phyloP scores from a whole-genome alignment of 805 yeast genomes.

The Zygotorulaspora danielsina region DNA sequence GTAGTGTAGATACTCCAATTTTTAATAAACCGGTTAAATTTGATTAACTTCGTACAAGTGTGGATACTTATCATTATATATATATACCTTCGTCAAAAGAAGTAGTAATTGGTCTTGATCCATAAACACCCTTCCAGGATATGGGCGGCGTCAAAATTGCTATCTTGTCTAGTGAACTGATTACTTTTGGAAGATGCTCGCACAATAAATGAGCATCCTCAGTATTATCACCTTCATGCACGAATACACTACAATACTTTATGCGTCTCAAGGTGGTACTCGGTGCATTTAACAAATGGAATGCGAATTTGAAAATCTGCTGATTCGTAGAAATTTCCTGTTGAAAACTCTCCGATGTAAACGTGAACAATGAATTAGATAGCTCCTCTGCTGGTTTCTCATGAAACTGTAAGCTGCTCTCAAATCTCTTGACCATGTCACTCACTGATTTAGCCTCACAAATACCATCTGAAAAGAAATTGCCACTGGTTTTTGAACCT shows the following conservation, averaged over 20 bases:
- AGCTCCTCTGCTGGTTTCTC: slow-evolving; percentile 15
- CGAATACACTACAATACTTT: slow-evolving; percentile 52
- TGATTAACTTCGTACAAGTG: no score
- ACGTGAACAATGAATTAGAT: slow-evolving; percentile 23
- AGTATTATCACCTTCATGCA: slow-evolving; percentile 88
- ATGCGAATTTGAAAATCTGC: slow-evolving; percentile 28
- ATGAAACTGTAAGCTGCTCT: slow-evolving; percentile 20
- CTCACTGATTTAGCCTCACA: slow-evolving; percentile 25
- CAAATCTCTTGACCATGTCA: slow-evolving; percentile 23
- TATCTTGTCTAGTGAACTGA: slow-evolving; percentile 25
- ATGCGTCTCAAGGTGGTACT: slow-evolving; percentile 22
- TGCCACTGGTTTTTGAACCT: slow-evolving; percentile 8
- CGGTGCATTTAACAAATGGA: slow-evolving; percentile 26
- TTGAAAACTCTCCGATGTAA: slow-evolving; percentile 24
- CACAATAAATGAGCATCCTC: slow-evolving; percentile 50
- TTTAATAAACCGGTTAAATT: no score
- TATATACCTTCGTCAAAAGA: slow-evolving; percentile 76
- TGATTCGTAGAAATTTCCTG: slow-evolving; percentile 30
- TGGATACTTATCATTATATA: slow-evolving; percentile 20
- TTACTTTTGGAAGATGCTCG: slow-evolving; percentile 20
- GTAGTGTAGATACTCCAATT: no score
- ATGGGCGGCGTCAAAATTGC: slow-evolving; percentile 50
- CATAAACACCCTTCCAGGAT: slow-evolving; percentile 86
- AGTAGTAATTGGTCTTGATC: slow-evolving; percentile 59
- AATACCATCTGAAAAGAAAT: slow-evolving; percentile 23